Conservation (phyloP, 2,329 filamentous ascomycete species). For the Colletotrichum orchidophilum region DNA sequence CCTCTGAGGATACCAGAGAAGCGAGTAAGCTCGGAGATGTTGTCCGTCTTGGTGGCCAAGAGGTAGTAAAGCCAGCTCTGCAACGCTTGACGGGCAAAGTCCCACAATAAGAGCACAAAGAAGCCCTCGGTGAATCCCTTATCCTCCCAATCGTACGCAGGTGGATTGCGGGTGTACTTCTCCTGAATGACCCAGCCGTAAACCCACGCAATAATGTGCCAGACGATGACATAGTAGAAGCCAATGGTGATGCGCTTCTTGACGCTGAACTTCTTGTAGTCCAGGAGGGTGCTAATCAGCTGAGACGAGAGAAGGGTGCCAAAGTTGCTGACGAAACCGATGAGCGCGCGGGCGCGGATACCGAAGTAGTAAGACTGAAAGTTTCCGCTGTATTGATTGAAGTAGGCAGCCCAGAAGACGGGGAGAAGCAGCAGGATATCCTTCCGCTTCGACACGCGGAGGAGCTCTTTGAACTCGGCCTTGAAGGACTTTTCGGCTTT, state of each 20-base stretch:
- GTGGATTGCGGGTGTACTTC: slow-evolving; percentile 54
- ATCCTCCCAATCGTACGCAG: slow-evolving; percentile 50
- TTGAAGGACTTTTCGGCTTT: slow-evolving; percentile 36
- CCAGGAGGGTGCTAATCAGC: slow-evolving; percentile 54
- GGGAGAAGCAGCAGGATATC: slow-evolving; percentile 38
- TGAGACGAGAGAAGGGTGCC: slow-evolving; percentile 52
- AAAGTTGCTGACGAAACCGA: slow-evolving; percentile 52
- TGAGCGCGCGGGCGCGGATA: slow-evolving; percentile 55
- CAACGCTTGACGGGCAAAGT: slow-evolving; percentile 59
- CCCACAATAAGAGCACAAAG: slow-evolving; percentile 59
- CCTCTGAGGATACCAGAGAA: slow-evolving; percentile 51
- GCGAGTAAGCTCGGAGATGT: slow-evolving; percentile 60
- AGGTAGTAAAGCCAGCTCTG: slow-evolving; percentile 68
- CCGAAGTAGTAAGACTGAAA: slow-evolving; percentile 54
- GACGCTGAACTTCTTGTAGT: slow-evolving; percentile 48
- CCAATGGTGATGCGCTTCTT: slow-evolving; percentile 52
- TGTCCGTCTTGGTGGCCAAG: slow-evolving; percentile 63
- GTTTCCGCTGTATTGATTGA: slow-evolving; percentile 50
- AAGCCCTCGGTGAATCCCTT: slow-evolving; percentile 56
- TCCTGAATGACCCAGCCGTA: slow-evolving; percentile 64
- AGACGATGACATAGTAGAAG: slow-evolving; percentile 55
- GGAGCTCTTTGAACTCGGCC: slow-evolving; percentile 39
- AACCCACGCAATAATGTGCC: slow-evolving; percentile 59
- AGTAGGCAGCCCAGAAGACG: slow-evolving; percentile 41
- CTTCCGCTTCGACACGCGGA: slow-evolving; percentile 33